Percentiles rank a stretch among this genome's conserved stretches.
Evolutionary conservation across 108 stramenopile genomes (phyloP).

Genomic region (Cyclostephanos tholiformis): DNA sequence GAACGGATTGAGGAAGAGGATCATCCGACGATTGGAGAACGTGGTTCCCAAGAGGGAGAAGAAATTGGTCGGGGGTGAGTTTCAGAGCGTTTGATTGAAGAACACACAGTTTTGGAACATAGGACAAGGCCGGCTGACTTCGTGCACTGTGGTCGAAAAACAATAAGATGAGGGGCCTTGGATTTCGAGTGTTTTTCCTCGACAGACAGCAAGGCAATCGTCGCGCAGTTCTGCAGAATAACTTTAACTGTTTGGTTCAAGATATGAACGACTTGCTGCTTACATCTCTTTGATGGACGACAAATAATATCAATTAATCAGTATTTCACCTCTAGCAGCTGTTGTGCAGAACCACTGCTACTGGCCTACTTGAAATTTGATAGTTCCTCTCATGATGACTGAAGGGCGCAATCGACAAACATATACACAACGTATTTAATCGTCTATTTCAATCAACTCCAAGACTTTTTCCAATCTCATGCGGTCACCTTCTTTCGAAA

Average conservation of each 20-base stretch:
- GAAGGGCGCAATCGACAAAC: not conserved
- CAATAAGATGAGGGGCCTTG: not conserved
- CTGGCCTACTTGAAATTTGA: not conserved
- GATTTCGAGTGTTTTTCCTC: not conserved
- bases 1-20: slow-evolving; percentile 66
- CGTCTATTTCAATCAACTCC: not conserved
- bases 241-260: not conserved
- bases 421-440: not conserved
- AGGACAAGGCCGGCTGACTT: not conserved
- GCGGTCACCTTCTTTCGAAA: slow-evolving; percentile 14
- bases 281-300: not conserved
- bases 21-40: slow-evolving; percentile 73
- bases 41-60: slow-evolving; percentile 83
- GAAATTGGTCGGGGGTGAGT: slow-evolving; percentile 71
- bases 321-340: not conserved
- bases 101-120: not conserved
- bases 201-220: not conserved
- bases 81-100: slow-evolving; percentile 70
- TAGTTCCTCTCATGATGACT: not conserved
- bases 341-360: not conserved
- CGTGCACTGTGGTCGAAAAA: not conserved
- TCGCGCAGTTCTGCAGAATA: too few relatives aligned
- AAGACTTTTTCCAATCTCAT: slow-evolving; percentile 25
- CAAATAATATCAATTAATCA: not conserved
- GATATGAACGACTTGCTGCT: not conserved